Base-by-base conservation (phyloP, 768 basidiomycete species). In the Butyriboletus loyo region DNA sequence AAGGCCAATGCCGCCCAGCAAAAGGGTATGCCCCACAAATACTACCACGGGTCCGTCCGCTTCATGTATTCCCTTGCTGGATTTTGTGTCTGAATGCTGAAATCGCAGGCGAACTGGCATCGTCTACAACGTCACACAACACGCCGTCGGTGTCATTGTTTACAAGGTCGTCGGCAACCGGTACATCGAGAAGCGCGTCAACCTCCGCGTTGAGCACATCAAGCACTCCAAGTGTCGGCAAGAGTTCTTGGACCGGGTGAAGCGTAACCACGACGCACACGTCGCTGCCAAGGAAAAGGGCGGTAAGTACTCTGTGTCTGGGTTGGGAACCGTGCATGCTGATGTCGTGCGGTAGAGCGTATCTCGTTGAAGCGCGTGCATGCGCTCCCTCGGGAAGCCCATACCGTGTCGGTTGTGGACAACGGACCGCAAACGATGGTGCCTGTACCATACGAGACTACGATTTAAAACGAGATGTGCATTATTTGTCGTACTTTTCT, bases 21-120 rank as follows among this genome's bases (percentile, higher is more conserved):
- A 85, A 96, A 95, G 88, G 97, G 97, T 75, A 97, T 98, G 93
- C 95, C 95, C 73, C 96, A 98, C 82, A 98, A 98, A 77, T 95
- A 82, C 83, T 94, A 94, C 81, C 92, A 94, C 65, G 92, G 91
- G 93, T 94, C 58, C 63, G 92, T 84, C 35, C 25, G 14, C 27
- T 40, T 38, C 25, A 24, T 45, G 4, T 32, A 24, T 45, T 11
- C 35, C 46, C 32, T 34, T 25, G 8, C 54, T 50, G 45, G 48
- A 17, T n/a, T 5, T 13, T 19, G 40, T n/a, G 24, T 48, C 44
- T 53, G 28, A 56, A 24, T 8, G 27, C 25, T 46, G 34, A 45
- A 19, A 21, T 19, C 62, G 59, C 68, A 95, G 95, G 65, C 94
- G 95, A 64, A 99, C 97, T 56, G 97, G 97, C 50, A 94, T 98